Evolutionary conservation across 2,329 filamentous ascomycete genomes (phyloP).

Genomic region (Diplodia intermedia): DNA sequence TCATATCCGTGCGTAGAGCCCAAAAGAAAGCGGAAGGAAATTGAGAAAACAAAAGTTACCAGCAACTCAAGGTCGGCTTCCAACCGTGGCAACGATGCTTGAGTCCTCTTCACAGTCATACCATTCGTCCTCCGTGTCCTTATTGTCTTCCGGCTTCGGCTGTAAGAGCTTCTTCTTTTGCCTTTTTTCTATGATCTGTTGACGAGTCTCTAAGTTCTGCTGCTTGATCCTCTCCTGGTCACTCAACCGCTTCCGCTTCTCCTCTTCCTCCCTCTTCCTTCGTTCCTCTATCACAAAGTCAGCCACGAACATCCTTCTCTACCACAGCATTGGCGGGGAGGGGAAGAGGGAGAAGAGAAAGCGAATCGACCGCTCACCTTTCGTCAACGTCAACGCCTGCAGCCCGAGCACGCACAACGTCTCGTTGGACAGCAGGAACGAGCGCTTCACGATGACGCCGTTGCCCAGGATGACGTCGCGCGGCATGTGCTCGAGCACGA

Average conservation of each 20-base stretch:
- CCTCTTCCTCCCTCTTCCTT: background rate
- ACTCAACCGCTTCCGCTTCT: background rate
- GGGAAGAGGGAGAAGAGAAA: background rate
- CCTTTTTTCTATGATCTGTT: background rate
- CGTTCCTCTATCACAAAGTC: background rate
- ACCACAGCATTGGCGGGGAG: background rate
- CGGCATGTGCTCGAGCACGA: background rate
- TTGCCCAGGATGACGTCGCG: background rate
- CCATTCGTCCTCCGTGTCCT: constrained; percentile 2
- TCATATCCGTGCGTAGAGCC: too few relatives aligned
- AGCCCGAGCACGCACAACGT: background rate
- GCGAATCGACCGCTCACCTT: background rate
- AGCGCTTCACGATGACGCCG: background rate
- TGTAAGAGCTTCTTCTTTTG: background rate
- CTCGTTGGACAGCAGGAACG: background rate
- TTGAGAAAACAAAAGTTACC: too few relatives aligned
- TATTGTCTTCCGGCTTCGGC: background rate
- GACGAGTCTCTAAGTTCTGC: background rate
- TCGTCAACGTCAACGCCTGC: background rate
- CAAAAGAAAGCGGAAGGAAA: too few relatives aligned
- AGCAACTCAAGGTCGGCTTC: background rate
- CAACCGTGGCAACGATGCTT: background rate
- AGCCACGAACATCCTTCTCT: background rate
- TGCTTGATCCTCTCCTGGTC: background rate
- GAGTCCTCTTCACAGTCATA: background rate